Percentiles rank a stretch among this genome's conserved stretches.
Conservation (phyloP, 2,329 filamentous ascomycete species). For the Neocucurbitaria cava region DNA sequence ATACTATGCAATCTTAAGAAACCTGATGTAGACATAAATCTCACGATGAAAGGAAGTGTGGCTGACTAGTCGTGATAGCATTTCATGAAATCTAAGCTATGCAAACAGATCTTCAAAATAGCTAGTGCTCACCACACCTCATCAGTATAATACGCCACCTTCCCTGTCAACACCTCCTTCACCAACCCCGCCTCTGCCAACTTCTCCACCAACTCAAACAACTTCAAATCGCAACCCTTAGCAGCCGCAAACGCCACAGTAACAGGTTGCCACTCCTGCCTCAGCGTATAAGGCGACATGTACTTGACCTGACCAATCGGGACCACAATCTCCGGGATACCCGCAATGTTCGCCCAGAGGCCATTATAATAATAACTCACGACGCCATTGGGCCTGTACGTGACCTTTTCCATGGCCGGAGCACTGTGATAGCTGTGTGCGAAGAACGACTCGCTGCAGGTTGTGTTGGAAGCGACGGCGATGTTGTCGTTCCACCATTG, state of each 20-base stretch:
- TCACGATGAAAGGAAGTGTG: no score
- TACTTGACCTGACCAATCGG: constrained; percentile 11
- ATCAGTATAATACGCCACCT: constrained; percentile 11
- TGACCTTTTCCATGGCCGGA: constrained; percentile 3
- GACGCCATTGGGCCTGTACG: neutral
- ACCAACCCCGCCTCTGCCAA: neutral
- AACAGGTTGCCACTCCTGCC: constrained; percentile 10
- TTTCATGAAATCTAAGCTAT: no score
- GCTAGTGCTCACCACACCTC: constrained; percentile 14
- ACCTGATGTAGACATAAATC: no score
- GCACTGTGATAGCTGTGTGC: constrained; percentile 9
- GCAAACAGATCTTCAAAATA: no score
- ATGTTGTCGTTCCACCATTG: constrained; percentile 6
- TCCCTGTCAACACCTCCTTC: constrained; percentile 2
- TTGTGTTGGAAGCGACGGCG: neutral
- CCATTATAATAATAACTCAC: constrained; percentile 1
- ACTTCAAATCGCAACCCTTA: constrained; percentile 9
- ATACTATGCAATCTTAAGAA: no score
- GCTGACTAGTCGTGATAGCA: no score
- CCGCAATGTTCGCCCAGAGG: constrained; percentile 7
- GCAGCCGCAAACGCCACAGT: constrained; percentile 14
- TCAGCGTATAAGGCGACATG: constrained; percentile 4
- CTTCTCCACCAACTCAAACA: constrained; percentile 8
- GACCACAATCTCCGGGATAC: constrained; percentile 12
- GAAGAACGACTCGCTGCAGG: constrained; percentile 6